Evolutionary conservation across 257 asterid genomes (phyloP).

Genomic region (Nicotiana benthamiana): DNA sequence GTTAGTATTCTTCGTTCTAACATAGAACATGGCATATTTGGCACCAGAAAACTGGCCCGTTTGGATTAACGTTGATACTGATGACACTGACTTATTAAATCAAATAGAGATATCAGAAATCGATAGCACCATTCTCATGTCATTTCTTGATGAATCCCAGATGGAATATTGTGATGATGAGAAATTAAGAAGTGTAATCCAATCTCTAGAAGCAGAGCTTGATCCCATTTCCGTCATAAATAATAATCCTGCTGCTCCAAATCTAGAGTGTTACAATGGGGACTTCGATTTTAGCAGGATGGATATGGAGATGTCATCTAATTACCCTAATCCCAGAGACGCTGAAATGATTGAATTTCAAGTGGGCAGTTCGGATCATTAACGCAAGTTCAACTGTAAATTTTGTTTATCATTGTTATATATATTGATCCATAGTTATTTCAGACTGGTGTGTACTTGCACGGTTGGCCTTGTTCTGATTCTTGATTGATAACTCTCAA

Average conservation of each 20-base stretch:
- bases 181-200: conserved; percentile 11
- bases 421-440: background rate
- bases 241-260: background rate
- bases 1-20: background rate
- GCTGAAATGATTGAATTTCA: background rate
- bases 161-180: conserved; percentile 12
- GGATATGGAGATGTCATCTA: conserved; percentile 7
- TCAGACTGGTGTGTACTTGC: background rate
- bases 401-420: background rate
- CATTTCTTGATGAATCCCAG: conserved; percentile 14
- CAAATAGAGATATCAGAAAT: background rate
- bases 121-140: conserved; percentile 6
- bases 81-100: background rate
- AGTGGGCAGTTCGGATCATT: background rate
- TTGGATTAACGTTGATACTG: background rate
- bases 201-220: conserved; percentile 17
- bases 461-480: background rate
- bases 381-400: background rate
- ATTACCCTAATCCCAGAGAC: background rate
- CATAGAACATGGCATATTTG: background rate
- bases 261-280: background rate
- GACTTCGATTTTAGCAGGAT: conserved; percentile 10
- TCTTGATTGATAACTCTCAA: background rate
- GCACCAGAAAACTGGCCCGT: background rate
- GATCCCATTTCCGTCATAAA: background rate